A percentile compares a stretch with the other conserved stretches of the same genome.
Evolutionary conservation across 306 rosid species (phyloP).

Genomic region (Cucurbita pepo): DNA sequence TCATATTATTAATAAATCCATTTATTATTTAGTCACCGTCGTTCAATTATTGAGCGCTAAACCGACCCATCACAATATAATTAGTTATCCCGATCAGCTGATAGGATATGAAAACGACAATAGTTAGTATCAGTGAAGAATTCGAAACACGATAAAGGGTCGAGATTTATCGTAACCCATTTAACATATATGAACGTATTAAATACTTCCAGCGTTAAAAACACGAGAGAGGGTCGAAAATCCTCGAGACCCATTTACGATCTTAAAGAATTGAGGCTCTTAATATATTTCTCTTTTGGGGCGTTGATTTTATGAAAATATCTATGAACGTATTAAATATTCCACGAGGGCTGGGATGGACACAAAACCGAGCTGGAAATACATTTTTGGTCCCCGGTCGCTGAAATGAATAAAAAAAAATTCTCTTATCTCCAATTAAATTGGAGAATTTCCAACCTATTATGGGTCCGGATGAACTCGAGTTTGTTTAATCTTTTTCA

Average conservation of each 20-base stretch:
- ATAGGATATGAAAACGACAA: neutral
- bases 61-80: neutral
- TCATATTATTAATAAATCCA: neutral
- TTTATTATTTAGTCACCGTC: neutral
- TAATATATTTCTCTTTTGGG: neutral
- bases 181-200: too few relatives aligned
- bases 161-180: neutral
- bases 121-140: neutral
- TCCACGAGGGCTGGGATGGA: neutral
- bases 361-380: neutral
- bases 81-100: neutral
- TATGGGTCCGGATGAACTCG: neutral
- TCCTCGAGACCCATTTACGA: too few relatives aligned
- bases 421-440: neutral
- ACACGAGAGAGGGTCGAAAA: neutral
- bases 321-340: neutral
- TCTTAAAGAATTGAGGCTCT: neutral
- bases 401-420: neutral
- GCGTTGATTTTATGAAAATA: neutral
- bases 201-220: too few relatives aligned
- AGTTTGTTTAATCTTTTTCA: neutral
- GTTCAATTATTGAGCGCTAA: neutral
- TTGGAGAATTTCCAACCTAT: neutral
- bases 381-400: neutral
- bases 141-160: neutral